Percentiles rank a stretch among this genome's conserved stretches.
Conservation (phyloP, 2,329 filamentous ascomycete genomes). For the Colletotrichum abscissum region DNA sequence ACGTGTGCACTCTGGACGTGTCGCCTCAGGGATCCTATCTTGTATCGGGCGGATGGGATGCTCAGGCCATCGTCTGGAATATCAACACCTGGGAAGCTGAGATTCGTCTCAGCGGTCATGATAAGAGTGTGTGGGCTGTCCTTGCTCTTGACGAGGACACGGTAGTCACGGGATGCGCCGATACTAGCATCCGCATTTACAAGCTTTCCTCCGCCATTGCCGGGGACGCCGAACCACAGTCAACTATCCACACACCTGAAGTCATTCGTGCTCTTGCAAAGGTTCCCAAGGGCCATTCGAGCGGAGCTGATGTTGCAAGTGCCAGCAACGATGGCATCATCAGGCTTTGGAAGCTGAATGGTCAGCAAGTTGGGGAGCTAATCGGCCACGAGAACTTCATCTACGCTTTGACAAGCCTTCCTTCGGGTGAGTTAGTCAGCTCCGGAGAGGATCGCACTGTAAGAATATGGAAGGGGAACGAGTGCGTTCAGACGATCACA, state of each 20-base stretch:
- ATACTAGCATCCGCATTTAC: conserved; percentile 89
- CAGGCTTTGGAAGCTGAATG: conserved; percentile 86
- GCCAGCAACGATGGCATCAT: conserved; percentile 94
- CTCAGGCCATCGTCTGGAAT: conserved; percentile 86
- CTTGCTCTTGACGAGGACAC: conserved; percentile 83
- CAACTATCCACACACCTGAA: conserved; percentile 75
- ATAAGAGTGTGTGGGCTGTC: conserved; percentile 88
- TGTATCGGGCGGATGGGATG: conserved; percentile 95
- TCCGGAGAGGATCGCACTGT: conserved; percentile 95
- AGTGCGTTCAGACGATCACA: conserved; percentile 95
- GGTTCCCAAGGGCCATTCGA: conserved; percentile 79
- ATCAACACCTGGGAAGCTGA: conserved; percentile 87
- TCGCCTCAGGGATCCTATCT: conserved; percentile 78
- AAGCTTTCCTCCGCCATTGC: conserved; percentile 72
- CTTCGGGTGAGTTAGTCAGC: conserved; percentile 89
- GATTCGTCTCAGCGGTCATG: conserved; percentile 77
- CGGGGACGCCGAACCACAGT: conserved; percentile 62
- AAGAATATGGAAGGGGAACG: conserved; percentile 83
- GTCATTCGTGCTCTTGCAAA: conserved; percentile 90
- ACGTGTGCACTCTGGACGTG: conserved; percentile 88
- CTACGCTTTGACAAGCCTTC: conserved; percentile 82
- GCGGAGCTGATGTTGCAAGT: conserved; percentile 91
- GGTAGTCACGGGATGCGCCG: conserved; percentile 91
- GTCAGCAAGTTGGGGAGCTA: conserved; percentile 80
- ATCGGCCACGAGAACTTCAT: conserved; percentile 95